Conservation (phyloP, 768 basidiomycete genomes). For the Nidularia pulvinata region DNA sequence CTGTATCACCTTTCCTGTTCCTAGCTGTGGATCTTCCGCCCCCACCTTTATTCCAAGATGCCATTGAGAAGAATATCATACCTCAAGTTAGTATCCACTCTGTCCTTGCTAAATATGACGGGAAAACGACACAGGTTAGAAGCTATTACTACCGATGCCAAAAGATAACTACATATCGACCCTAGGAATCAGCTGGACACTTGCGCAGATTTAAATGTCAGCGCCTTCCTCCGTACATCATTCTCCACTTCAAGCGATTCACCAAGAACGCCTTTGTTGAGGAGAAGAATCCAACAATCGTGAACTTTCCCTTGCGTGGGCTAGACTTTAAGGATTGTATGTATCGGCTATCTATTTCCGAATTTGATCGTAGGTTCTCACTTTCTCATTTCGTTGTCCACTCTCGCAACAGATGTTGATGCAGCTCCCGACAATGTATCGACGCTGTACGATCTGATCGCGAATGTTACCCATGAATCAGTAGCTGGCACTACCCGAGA, state of each 20-base stretch:
- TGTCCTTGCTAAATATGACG: constrained; percentile 94
- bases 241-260: constrained; percentile 95
- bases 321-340: constrained; percentile 92
- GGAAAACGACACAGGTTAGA: constrained; percentile 80
- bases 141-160: constrained; percentile 1
- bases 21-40: constrained; percentile 96
- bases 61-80: constrained; percentile 97
- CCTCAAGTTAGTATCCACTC: constrained; percentile 94
- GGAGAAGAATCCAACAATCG: constrained; percentile 98
- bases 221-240: constrained; percentile 87
- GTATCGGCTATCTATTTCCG: constrained; percentile 20
- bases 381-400: background rate
- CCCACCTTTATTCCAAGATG: constrained; percentile 96
- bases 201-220: constrained; percentile 91
- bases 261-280: constrained; percentile 96
- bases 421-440: constrained; percentile 55
- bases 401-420: constrained; percentile 61
- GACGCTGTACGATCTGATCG: constrained; percentile 90
- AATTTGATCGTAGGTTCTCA: too few species aligned
- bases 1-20: constrained; percentile 91
- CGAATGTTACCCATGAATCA: constrained; percentile 94
- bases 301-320: constrained; percentile 94
- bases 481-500: constrained; percentile 95
- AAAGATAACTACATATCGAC: background rate
- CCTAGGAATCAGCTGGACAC: constrained; percentile 81